These are phyloP conservation scores for Jatropha multifida DNA, from an alignment of 441 rosid genomes.

Conservation along the genomic window DNA sequence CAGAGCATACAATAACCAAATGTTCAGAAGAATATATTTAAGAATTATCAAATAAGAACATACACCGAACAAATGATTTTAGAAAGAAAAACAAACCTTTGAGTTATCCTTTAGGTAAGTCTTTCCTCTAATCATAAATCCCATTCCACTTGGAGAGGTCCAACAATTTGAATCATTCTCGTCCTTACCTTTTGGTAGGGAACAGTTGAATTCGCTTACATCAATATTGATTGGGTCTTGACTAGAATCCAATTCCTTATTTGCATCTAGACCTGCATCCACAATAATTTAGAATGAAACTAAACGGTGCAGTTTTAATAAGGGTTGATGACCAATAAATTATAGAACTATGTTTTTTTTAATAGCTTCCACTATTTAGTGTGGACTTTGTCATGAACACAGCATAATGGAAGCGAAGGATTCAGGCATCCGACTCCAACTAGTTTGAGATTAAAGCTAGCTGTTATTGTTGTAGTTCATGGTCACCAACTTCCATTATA, in stretches of 20 bases:
- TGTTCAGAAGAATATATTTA: not conserved
- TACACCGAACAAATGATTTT: not conserved
- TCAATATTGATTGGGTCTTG: constrained; percentile 54
- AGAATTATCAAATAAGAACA: not conserved
- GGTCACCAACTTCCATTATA: no score
- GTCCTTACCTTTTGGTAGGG: constrained; percentile 60
- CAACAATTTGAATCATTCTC: constrained; percentile 86
- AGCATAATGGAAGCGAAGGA: no score
- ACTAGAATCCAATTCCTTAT: constrained; percentile 63
- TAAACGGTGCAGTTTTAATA: not conserved
- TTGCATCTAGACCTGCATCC: constrained; percentile 54
- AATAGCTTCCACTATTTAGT: not conserved
- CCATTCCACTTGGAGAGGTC: constrained; percentile 83
- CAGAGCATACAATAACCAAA: not conserved
- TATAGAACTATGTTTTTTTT: not conserved
- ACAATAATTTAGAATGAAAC: constrained; percentile 10
- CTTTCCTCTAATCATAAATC: constrained; percentile 96
- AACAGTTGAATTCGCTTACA: constrained; percentile 58
- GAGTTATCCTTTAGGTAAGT: constrained; percentile 80
- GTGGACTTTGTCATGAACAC: not conserved
- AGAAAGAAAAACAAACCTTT: constrained; percentile 55
- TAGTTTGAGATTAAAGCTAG: no score
- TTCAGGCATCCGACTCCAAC: no score
- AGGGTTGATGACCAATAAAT: not conserved
- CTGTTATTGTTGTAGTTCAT: no score